Base-by-base conservation (phyloP, 2,329 filamentous ascomycete genomes). In the Colletotrichum truncatum region DNA sequence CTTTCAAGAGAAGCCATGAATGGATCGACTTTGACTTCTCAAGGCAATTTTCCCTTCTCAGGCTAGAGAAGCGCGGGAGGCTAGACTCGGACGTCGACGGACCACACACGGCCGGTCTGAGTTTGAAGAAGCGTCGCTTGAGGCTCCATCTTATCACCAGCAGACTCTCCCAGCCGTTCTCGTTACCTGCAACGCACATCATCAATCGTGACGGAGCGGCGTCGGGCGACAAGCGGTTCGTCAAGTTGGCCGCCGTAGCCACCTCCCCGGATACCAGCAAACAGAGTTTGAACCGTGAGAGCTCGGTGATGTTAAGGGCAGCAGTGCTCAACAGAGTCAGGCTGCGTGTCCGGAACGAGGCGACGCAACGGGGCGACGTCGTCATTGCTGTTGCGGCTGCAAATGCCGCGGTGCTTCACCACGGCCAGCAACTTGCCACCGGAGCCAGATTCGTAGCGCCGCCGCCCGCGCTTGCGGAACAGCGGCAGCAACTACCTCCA, bases 111-210 rank as follows among this genome's bases (percentile, higher is more conserved):
- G 80, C 80, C 26, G 70, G 68, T n/a, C 68, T 87, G 62, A 73
- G 80, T 73, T 82, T 78, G 73, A 93, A 93, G 81, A 93, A 93
- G 76, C 86, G 91, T 23, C 84, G 91, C 4, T 78, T 93, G 4
- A 84, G 89, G 1, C 79, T 87, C 3, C 77, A 85, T 18, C 82
- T 93, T 43, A 87, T 92, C 72, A 93, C 91, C 2, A 92, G 89
- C 18, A 85, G 89, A 7, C 86, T 93, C 1, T 92, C 90, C 9
- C 85, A 83, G 49, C 90, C 91, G 1, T 93, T 88, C 75, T 92
- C 90, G 0, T 81, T 86, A 26, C 91, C 91, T 0, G 88, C 91
- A 3, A 89, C 89, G 43, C 89, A 93, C 71, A 91, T 92, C 61
- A 82, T 90, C 55, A 87, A 89, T 74, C 85, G 89, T 25, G 88